Percentiles rank a stretch among this genome's conserved stretches.
Conservation (phyloP, 2,329 filamentous ascomycete species). For the Magnaporthiopsis incrustans region DNA sequence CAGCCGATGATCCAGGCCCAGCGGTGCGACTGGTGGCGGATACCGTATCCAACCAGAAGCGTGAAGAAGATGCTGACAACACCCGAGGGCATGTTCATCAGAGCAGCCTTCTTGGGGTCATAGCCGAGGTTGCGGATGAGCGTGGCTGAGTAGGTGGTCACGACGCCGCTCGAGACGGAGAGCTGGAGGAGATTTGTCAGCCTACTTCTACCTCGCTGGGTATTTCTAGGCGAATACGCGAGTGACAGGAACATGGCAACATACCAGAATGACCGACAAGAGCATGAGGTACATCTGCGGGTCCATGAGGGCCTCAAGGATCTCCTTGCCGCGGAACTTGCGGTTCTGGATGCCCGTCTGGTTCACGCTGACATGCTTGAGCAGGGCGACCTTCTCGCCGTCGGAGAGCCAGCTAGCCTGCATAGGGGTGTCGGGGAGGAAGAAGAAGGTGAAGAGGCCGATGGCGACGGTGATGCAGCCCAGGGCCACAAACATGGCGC, state of each 20-base stretch:
- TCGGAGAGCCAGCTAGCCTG: conserved; percentile 23
- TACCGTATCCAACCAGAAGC: conserved; percentile 36
- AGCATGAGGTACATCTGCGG: conserved; percentile 17
- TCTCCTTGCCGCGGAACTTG: conserved; percentile 12
- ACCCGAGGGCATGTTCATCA: conserved; percentile 12
- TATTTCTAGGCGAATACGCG: background rate
- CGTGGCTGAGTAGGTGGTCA: conserved; percentile 13
- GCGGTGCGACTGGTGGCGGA: conserved; percentile 35
- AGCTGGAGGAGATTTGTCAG: conserved; percentile 28
- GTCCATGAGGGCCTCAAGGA: conserved; percentile 13
- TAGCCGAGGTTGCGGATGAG: conserved; percentile 15
- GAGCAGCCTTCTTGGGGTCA: conserved; percentile 3
- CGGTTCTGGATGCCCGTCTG: conserved; percentile 24
- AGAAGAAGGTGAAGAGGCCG: conserved; percentile 19
- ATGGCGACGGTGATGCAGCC: conserved; percentile 22
- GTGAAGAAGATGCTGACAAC: conserved; percentile 40
- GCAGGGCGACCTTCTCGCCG: conserved; percentile 20
- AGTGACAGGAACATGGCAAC: background rate
- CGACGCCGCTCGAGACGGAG: conserved; percentile 22
- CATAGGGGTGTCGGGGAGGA: conserved; percentile 28
- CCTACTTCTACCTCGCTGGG: background rate
- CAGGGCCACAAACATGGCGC: conserved; percentile 21
- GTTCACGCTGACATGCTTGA: conserved; percentile 26
- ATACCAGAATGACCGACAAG: conserved; percentile 14
- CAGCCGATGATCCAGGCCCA: conserved; percentile 39